phyloP scores from a whole-genome alignment of 768 basidiomycete species.

The Mycena crocata region DNA sequence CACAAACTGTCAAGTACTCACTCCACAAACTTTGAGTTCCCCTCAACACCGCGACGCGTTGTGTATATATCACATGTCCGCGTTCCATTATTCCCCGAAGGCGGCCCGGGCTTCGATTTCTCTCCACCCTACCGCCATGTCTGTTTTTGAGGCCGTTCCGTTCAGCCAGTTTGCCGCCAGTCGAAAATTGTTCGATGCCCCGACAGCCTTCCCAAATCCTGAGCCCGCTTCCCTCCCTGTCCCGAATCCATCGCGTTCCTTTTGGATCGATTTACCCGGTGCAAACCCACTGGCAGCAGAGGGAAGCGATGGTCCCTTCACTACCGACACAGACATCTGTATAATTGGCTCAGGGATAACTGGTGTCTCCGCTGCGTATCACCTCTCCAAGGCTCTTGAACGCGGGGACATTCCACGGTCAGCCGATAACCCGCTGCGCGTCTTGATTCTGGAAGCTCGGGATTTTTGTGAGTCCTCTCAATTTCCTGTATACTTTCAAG shows the following conservation, averaged over 20 bases:
- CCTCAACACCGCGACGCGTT: no score
- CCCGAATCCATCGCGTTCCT: constrained; percentile 73
- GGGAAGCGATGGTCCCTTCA: constrained; percentile 71
- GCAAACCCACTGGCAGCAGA: constrained; percentile 75
- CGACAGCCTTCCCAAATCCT: no score
- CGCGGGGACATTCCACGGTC: constrained; percentile 28
- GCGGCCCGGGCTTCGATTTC: no score
- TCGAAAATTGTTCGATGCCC: constrained; percentile 1
- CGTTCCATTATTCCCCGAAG: no score
- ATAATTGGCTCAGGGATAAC: constrained; percentile 87
- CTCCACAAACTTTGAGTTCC: no score
- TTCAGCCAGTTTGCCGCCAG: background rate
- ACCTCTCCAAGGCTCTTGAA: constrained; percentile 58
- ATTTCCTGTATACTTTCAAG: constrained; percentile 18
- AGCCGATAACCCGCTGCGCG: constrained; percentile 49
- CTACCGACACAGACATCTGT: constrained; percentile 72
- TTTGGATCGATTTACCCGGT: constrained; percentile 73
- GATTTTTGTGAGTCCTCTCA: constrained; percentile 87
- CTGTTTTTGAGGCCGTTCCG: background rate
- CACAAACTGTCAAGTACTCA: no score
- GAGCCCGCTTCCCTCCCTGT: constrained; percentile 57
- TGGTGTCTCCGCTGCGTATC: constrained; percentile 80
- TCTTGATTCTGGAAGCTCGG: constrained; percentile 84
- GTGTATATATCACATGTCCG: no score
- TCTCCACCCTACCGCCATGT: background rate